Evolutionary conservation across 2,329 filamentous ascomycete genomes (phyloP).

Genomic region (Xylaria sp.): DNA sequence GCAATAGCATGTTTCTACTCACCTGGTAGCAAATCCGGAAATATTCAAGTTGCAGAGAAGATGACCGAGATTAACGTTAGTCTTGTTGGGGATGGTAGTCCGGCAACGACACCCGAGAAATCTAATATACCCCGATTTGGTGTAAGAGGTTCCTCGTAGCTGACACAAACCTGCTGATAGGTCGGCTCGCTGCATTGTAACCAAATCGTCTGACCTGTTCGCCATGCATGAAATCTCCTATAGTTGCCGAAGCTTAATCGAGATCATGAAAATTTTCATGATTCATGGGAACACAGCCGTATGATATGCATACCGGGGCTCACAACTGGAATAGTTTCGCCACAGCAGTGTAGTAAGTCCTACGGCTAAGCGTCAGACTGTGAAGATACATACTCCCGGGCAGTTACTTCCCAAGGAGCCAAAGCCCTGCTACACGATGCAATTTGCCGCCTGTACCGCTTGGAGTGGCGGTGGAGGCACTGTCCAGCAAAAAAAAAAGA

Average conservation of each 20-base stretch:
- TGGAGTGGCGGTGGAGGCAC: conserved; percentile 43
- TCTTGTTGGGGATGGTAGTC: not conserved
- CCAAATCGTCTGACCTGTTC: conserved; percentile 15
- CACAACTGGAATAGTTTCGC: conserved; percentile 10
- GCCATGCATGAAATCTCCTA: conserved; percentile 18
- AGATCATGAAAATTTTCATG: conserved; percentile 30
- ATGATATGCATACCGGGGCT: conserved; percentile 7
- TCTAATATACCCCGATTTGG: conserved; percentile 9
- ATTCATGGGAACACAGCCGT: conserved; percentile 36
- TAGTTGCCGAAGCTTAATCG: conserved; percentile 19
- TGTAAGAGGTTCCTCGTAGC: conserved; percentile 20
- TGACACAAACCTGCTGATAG: conserved; percentile 12
- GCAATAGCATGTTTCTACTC: not conserved
- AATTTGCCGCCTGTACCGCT: conserved; percentile 45
- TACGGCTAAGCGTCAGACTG: conserved; percentile 27
- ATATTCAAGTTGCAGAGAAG: not conserved
- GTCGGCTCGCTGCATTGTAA: conserved; percentile 19
- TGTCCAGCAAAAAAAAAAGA: conserved; percentile 25
- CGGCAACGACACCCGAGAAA: not conserved
- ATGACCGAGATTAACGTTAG: not conserved
- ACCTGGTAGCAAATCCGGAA: conserved; percentile 1
- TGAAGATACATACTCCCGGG: conserved; percentile 38
- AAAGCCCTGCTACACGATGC: conserved; percentile 44
- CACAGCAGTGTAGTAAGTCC: conserved; percentile 16
- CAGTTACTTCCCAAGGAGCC: conserved; percentile 40